phyloP scores from a whole-genome alignment of 78 protist species.

The Dictyostelium capitatum region DNA sequence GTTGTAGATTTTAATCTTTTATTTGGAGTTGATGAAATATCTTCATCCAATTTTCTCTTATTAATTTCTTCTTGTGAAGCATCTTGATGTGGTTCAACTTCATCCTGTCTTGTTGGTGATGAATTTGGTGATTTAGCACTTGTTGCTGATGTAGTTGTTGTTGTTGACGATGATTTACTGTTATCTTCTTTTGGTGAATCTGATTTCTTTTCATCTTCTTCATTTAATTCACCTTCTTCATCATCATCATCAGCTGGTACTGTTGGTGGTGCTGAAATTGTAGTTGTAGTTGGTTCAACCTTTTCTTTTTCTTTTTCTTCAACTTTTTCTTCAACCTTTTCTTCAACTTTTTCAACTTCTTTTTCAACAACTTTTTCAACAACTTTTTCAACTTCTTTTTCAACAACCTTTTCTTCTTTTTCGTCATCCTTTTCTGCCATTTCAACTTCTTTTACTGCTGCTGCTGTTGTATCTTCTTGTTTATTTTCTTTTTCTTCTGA shows the following conservation, averaged over 20 bases:
- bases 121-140: constrained; percentile 24
- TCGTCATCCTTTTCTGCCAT: background rate
- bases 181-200: background rate
- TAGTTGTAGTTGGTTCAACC: constrained; percentile 19
- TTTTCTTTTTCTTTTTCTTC: constrained; percentile 8
- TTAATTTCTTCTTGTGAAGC: constrained; percentile 77
- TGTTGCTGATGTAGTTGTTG: background rate
- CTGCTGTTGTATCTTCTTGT: background rate
- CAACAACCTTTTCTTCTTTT: background rate
- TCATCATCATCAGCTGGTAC: background rate
- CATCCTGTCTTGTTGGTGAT: constrained; percentile 62
- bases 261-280: background rate
- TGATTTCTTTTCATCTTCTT: background rate
- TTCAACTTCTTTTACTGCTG: background rate
- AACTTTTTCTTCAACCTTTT: background rate
- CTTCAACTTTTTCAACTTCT: background rate
- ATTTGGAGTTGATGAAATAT: background rate
- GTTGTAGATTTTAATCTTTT: constrained; percentile 49
- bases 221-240: background rate
- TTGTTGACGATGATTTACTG: background rate
- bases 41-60: constrained; percentile 60
- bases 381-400: background rate
- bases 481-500: background rate
- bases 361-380: background rate
- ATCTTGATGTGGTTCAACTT: constrained; percentile 79